These are phyloP conservation scores for Tetradesmus lagerheimii DNA, from an alignment of 139 green algal species.

Conservation along the genomic window DNA sequence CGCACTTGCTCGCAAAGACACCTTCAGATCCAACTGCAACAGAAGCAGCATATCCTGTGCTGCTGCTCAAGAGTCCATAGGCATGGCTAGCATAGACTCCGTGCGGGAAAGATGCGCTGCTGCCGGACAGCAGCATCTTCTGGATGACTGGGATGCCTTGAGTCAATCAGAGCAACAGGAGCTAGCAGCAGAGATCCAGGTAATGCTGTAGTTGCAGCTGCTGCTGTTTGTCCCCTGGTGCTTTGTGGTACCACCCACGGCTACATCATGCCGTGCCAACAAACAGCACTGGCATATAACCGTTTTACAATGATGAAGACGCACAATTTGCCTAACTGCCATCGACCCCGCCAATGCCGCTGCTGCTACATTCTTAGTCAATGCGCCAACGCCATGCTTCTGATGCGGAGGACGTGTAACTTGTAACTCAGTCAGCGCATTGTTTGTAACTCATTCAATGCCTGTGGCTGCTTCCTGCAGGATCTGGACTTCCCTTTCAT, in stretches of 20 bases:
- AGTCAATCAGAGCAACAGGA: slow-evolving; percentile 48
- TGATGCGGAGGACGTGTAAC: too few relatives aligned
- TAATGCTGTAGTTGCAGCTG: neutral
- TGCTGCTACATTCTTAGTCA: neutral
- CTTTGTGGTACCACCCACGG: too few relatives aligned
- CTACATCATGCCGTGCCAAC: too few relatives aligned
- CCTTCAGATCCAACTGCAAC: neutral
- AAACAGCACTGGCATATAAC: too few relatives aligned
- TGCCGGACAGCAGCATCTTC: slow-evolving; percentile 67
- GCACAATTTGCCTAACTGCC: too few relatives aligned
- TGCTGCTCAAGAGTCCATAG: neutral
- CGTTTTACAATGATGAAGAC: too few relatives aligned
- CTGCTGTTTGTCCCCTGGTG: neutral
- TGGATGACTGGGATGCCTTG: slow-evolving; percentile 62
- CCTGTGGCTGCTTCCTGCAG: slow-evolving; percentile 38
- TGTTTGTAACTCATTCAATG: too few relatives aligned
- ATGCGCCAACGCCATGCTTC: too few relatives aligned
- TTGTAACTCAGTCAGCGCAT: too few relatives aligned
- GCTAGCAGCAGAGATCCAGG: slow-evolving; percentile 63
- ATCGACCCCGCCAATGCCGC: too few relatives aligned
- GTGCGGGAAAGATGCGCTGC: neutral
- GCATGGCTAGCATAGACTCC: neutral
- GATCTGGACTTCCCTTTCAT: slow-evolving; percentile 67
- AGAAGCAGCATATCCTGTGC: neutral
- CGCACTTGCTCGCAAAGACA: neutral